Evolutionary conservation across 2,329 filamentous ascomycete species (phyloP).

Genomic region (Colletotrichum cuscutae): DNA sequence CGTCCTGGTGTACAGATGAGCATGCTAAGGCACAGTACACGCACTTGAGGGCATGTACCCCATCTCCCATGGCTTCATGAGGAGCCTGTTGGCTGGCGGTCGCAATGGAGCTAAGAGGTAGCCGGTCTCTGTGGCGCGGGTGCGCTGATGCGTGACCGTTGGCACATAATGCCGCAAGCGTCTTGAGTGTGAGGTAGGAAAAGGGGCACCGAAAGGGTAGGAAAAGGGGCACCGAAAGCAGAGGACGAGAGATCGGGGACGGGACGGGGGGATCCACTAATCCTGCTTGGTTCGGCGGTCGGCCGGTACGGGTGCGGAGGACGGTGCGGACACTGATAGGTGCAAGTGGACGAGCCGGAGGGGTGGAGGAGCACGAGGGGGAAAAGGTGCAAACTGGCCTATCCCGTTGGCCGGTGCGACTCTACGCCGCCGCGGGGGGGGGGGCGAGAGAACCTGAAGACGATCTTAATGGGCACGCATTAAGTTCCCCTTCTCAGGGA

Average conservation of each 20-base stretch:
- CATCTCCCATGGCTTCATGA: background rate
- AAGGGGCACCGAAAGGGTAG: constrained; percentile 21
- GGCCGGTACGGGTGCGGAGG: constrained; percentile 10
- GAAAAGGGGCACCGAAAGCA: constrained; percentile 24
- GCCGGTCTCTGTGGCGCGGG: background rate
- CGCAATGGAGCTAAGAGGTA: constrained; percentile 11
- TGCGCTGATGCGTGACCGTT: background rate
- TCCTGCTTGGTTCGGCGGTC: constrained; percentile 4
- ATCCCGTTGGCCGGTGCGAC: constrained; percentile 8
- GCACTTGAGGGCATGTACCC: constrained; percentile 22
- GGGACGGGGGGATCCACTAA: background rate
- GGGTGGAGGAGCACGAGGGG: background rate
- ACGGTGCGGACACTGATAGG: constrained; percentile 27
- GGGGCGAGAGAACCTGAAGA: background rate
- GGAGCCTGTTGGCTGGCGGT: constrained; percentile 24
- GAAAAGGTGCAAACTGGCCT: constrained; percentile 1
- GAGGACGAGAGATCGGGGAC: constrained; percentile 21
- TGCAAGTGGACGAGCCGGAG: constrained; percentile 18
- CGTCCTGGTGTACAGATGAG: background rate
- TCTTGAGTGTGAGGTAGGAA: constrained; percentile 13
- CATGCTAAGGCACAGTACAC: constrained; percentile 26
- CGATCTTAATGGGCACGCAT: constrained; percentile 24
- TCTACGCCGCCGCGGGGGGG: background rate
- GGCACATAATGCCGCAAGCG: background rate
- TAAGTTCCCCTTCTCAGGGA: constrained; percentile 13